Percentiles rank a stretch among this genome's conserved stretches.
phyloP scores from a whole-genome alignment of 768 basidiomycete species.

The Suillus occidentalis region DNA sequence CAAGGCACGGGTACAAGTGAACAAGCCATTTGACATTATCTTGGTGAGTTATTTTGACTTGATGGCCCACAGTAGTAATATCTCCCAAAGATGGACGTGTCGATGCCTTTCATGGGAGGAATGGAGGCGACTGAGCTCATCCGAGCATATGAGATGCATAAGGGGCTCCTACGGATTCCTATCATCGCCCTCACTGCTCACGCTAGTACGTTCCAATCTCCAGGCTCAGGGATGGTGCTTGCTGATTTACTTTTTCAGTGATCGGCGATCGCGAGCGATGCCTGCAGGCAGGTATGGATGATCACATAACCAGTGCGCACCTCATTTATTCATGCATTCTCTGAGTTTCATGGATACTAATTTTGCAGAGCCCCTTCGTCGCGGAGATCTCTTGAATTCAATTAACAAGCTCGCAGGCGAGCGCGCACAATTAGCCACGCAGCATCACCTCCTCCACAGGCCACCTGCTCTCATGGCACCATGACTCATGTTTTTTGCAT shows the following conservation, averaged over 20 bases:
- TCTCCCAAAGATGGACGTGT: constrained; percentile 84
- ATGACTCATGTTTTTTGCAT: constrained; percentile 11
- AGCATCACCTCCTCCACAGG: constrained; percentile 31
- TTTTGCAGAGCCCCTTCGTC: constrained; percentile 67
- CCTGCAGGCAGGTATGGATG: constrained; percentile 78
- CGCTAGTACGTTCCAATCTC: constrained; percentile 65
- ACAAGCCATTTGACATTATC: constrained; percentile 86
- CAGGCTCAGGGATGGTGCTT: neutral
- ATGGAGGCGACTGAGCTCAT: constrained; percentile 97
- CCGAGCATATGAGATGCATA: constrained; percentile 76
- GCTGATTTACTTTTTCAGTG: constrained; percentile 49
- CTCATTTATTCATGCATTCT: neutral
- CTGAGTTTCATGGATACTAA: constrained; percentile 5
- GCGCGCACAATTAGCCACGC: constrained; percentile 39
- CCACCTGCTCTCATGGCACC: constrained; percentile 32
- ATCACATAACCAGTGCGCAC: constrained; percentile 76
- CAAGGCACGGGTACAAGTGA: constrained; percentile 70
- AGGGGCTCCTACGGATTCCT: constrained; percentile 70
- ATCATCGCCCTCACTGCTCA: constrained; percentile 98
- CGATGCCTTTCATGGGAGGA: constrained; percentile 98
- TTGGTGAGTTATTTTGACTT: constrained; percentile 55
- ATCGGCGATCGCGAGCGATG: constrained; percentile 83
- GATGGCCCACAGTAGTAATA: constrained; percentile 5
- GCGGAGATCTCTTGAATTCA: constrained; percentile 76
- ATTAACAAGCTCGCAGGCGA: constrained; percentile 80